Conservation (phyloP, 805 yeast species). For the Candida odintsovae region DNA sequence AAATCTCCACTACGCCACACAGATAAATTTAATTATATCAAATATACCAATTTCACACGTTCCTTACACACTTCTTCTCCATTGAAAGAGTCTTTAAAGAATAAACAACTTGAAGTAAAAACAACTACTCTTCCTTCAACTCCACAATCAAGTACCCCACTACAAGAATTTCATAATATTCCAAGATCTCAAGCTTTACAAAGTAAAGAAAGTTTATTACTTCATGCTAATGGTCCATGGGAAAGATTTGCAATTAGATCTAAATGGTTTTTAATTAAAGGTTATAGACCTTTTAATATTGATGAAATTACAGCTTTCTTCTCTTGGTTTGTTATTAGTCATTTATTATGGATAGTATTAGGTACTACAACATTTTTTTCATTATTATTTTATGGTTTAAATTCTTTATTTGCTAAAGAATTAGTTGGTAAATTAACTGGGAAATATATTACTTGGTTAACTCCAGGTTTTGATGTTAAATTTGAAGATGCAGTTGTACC, state of each 20-base stretch:
- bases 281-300: slow-evolving; percentile 77
- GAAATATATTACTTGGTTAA: slow-evolving; percentile 59
- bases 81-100: neutral
- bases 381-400: slow-evolving; percentile 58
- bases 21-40: neutral
- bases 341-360: slow-evolving; percentile 66
- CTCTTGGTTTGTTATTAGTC: slow-evolving; percentile 87
- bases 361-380: slow-evolving; percentile 93
- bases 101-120: neutral
- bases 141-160: neutral
- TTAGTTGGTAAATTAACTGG: slow-evolving; percentile 79
- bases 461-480: slow-evolving; percentile 71
- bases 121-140: neutral
- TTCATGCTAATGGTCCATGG: slow-evolving; percentile 20
- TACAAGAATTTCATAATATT: neutral
- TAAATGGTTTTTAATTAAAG: slow-evolving; percentile 73
- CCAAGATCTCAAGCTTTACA: slow-evolving; percentile 8
- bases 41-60: neutral
- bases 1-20: neutral
- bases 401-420: slow-evolving; percentile 86
- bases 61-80: neutral
- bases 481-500: slow-evolving; percentile 91
- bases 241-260: slow-evolving; percentile 46
- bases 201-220: slow-evolving; percentile 15
- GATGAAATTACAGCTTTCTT: slow-evolving; percentile 86